Evolutionary conservation across 2,329 filamentous ascomycete species (phyloP), one percentile per base, ranked within the genome.

Genomic region (Hymenoscyphus salicellus): DNA sequence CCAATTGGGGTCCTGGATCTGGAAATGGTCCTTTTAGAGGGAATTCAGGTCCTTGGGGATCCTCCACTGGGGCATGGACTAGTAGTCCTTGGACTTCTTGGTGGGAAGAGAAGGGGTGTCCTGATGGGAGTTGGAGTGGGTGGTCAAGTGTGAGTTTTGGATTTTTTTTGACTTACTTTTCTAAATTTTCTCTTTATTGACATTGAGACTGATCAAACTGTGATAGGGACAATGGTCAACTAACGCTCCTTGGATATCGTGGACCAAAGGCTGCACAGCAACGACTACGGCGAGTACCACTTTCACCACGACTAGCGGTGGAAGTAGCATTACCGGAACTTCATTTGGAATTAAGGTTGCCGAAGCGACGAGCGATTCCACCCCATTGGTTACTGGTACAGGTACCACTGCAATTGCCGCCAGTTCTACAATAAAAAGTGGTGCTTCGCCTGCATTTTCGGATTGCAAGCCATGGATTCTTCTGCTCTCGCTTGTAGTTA

Each of bases 21-120:
- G 61, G 61, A 17, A 26, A 38, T 38, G 65, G 65, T 2, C 65
- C 65, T 6, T 67, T 67, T 58, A 60, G 63, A 26, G 65, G 65
- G 6, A 36, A 20, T 38, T 67, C 63, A 63, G 65, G 67, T 26
- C 63, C 61, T 57, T 68, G 65, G 65, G 61, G 62, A 5, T 65
- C 65, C 26, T 65, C 65, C 26, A 62, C 61, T 7, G 67, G 64
- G 16, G 28, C 60, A 1, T 67, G 65, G 65, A 67, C 63, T 11
- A 36, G 36, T 41, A 60, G 62, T 11, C 65, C 65, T 20, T 68
- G 65, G 65, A 63, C 55, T 28, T 56, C 59, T 4, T 68, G 63
- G 67, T 66, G 65, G 57, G 65, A 59, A 26, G 46, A 52, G 10
- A 63, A 60, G 11, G 60, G 14, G 1, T 68, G 67, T 55, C 67